Evolutionary conservation across 441 rosid genomes (phyloP).

Genomic region (Brassica balearica): DNA sequence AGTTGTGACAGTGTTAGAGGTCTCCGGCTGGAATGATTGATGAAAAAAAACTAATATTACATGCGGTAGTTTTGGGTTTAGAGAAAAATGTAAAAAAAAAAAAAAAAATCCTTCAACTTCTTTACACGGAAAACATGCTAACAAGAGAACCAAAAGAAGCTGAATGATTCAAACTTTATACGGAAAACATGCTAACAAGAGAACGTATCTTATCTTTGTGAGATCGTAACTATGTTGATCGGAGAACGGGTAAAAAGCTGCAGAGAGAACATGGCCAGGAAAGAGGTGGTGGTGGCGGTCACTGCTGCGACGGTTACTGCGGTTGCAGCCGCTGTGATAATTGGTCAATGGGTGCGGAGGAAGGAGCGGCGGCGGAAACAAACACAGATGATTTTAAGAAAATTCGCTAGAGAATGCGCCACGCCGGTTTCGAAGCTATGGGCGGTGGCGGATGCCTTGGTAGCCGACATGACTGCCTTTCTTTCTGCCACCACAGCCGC

Average conservation of each 20-base stretch:
- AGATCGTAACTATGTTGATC: conserved; percentile 11
- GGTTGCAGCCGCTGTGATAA: conserved; percentile 36
- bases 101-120: too few relatives aligned
- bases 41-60: too few relatives aligned
- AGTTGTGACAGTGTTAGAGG: too few relatives aligned
- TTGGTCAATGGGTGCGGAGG: conserved; percentile 46
- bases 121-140: too few relatives aligned
- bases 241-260: too few relatives aligned
- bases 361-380: conserved; percentile 50
- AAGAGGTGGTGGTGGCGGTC: conserved; percentile 42
- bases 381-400: conserved; percentile 52
- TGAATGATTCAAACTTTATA: conserved; percentile 37
- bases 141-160: too few relatives aligned
- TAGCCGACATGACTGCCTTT: conserved; percentile 54
- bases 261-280: conserved; percentile 43
- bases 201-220: conserved; percentile 19
- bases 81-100: too few relatives aligned
- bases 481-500: conserved; percentile 21
- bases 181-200: conserved; percentile 38
- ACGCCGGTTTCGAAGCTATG: conserved; percentile 64
- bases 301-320: not conserved
- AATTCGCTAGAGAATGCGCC: conserved; percentile 66
- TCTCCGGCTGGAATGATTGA: too few relatives aligned
- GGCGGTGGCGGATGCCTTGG: conserved; percentile 60
- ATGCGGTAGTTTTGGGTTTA: too few relatives aligned